Percentiles rank a stretch among this genome's conserved stretches.
Conservation (phyloP, 768 basidiomycete species). For the Lactarius evosmus region DNA sequence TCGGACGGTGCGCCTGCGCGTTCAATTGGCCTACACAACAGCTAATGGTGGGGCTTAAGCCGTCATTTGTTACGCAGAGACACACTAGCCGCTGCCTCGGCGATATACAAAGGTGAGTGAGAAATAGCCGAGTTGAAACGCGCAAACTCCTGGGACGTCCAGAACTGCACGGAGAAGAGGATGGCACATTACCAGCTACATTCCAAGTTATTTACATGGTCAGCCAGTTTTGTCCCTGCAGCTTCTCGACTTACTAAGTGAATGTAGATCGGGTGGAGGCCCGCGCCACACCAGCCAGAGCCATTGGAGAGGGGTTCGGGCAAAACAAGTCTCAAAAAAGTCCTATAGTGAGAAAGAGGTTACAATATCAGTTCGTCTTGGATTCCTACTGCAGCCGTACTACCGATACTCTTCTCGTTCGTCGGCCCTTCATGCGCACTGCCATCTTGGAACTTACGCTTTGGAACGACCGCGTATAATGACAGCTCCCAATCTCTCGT, state of each 20-base stretch:
- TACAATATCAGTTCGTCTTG: not conserved
- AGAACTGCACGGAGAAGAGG: conserved; percentile 84
- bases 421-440: conserved; percentile 32
- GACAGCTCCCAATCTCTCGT: conserved; percentile 82
- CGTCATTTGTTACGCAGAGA: conserved; percentile 73
- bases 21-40: not conserved
- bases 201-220: conserved; percentile 97
- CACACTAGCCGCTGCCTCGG: conserved; percentile 85
- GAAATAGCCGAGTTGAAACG: not conserved
- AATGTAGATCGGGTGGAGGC: conserved; percentile 80
- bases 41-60: conserved; percentile 37
- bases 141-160: conserved; percentile 1
- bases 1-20: conserved; percentile 60
- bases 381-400: conserved; percentile 2
- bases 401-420: conserved; percentile 4
- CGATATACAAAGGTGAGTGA: conserved; percentile 81
- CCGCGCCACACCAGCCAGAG: conserved; percentile 60
- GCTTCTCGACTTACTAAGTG: not conserved
- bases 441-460: conserved; percentile 71
- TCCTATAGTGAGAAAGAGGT: conserved; percentile 38
- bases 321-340: conserved; percentile 58
- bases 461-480: conserved; percentile 85
- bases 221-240: conserved; percentile 29
- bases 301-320: conserved; percentile 63
- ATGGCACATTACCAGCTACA: conserved; percentile 87